Base-by-base conservation (phyloP, 164 flowering plant species). In the Warburgia ugandensis region DNA sequence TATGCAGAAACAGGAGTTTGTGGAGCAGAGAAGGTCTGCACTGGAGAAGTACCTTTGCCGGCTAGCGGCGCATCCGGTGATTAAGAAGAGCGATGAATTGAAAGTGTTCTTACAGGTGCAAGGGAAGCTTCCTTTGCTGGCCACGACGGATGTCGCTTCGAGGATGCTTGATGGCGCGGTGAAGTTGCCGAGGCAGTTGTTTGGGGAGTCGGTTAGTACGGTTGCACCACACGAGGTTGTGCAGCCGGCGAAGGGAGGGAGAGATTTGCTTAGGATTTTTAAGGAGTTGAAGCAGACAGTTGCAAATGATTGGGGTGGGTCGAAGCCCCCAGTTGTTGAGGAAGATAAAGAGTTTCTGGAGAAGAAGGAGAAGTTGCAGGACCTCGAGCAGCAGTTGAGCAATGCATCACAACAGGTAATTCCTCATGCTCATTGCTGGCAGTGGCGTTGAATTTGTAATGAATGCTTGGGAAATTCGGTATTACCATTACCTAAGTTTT, bases 1-100 rank as follows among this genome's bases (percentile, higher is more conserved):
- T 42, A 94, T 94, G 99, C 92, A 94, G 58, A 94, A 86, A 68
- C 94, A 84, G 64, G 99, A 94, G 14, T 94, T 94, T 48, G 92
- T 94, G 53, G 97, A 86, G 80, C 97, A 84, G 65, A 74, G 99
- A 44, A 63, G 96, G 31, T 73, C 72, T 56, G 89, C 91, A 5
- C 64, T 94, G 77, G 97, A 94, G 94, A 84, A 78, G 74, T 94
- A 94, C 52, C 63, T 94, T 69, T 49, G 76, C 69, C 72, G 77
- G 56, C 71, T 94, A 36, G 95, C 86, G 1, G 73, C 50, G 5
- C 99, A 89, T 65, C 97, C 97, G 0, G 77, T 77, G 48, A 79
- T 94, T 20, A 65, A 55, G 70, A 78, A 62, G 70, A 86, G 99
- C 51, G 88, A 94, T 32, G 99, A 94, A 56, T 35, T 94, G 67